Evolutionary conservation across 768 basidiomycete genomes (phyloP).

Genomic region (Amanita polypyramis): DNA sequence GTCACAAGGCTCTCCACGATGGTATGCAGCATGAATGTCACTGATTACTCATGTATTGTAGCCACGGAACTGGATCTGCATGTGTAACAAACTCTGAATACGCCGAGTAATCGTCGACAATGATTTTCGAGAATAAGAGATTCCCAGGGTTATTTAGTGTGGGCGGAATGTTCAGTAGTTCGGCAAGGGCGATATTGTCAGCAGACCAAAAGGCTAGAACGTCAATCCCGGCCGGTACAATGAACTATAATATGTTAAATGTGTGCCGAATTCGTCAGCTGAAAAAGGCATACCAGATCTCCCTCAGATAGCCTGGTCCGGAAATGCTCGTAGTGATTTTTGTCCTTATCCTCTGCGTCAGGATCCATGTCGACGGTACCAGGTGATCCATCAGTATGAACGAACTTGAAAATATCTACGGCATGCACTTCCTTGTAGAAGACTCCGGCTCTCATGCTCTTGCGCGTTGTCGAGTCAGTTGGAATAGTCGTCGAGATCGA

Average conservation of each 20-base stretch:
- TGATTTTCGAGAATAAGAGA: conserved; percentile 43
- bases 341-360: conserved; percentile 30
- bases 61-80: conserved; percentile 32
- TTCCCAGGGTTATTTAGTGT: conserved; percentile 32
- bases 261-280: neutral
- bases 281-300: conserved; percentile 35
- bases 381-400: conserved; percentile 39
- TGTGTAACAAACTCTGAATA: conserved; percentile 43
- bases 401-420: conserved; percentile 37
- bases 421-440: conserved; percentile 45
- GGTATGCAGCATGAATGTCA: neutral
- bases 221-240: conserved; percentile 38
- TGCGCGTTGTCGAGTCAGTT: conserved; percentile 27
- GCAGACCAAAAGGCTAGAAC: conserved; percentile 54
- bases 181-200: conserved; percentile 30
- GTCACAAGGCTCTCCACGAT: too few species aligned
- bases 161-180: conserved; percentile 40
- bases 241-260: conserved; percentile 31
- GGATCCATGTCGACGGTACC: conserved; percentile 33
- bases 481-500: conserved; percentile 21
- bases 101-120: conserved; percentile 47
- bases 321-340: conserved; percentile 38
- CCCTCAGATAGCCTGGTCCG: conserved; percentile 36
- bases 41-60: conserved; percentile 15
- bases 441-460: conserved; percentile 42